These are phyloP conservation scores for Aureobasidium sp. DNA, from an alignment of 2,329 filamentous ascomycete genomes.

Conservation along the genomic window DNA sequence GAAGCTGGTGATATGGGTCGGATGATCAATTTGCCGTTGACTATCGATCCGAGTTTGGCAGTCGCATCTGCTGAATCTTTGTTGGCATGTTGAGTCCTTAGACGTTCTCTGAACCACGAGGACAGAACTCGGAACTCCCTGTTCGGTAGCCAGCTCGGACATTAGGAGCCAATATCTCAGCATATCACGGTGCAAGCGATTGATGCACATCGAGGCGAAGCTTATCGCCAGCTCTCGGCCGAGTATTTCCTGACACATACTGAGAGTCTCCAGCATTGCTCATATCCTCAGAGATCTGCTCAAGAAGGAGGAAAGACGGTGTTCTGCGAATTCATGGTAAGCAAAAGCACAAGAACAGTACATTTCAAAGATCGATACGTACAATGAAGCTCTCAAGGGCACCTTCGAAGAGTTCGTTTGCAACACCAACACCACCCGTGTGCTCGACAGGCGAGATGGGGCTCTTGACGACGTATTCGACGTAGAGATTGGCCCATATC, in stretches of 20 bases:
- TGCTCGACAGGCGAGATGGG: slow-evolving; percentile 54
- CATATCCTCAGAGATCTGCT: not conserved
- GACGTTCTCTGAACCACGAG: too few species aligned
- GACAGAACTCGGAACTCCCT: too few species aligned
- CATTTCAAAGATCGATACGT: not conserved
- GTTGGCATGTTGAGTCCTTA: not conserved
- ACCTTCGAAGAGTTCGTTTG: slow-evolving; percentile 56
- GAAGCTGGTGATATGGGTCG: not conserved
- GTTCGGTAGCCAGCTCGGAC: not conserved
- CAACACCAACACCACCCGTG: slow-evolving; percentile 51
- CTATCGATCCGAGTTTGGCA: not conserved
- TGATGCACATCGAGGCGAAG: not conserved
- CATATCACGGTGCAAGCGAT: not conserved
- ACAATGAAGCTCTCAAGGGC: slow-evolving; percentile 70
- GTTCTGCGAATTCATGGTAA: not conserved
- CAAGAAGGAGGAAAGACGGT: slow-evolving; percentile 12
- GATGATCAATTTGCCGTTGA: not conserved
- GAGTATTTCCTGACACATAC: not conserved
- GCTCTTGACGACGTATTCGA: slow-evolving; percentile 75
- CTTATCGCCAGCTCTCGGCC: not conserved
- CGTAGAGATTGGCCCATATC: slow-evolving; percentile 96
- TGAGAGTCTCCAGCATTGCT: not conserved
- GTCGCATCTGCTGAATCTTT: not conserved
- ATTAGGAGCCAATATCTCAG: not conserved
- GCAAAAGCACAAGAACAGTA: not conserved